Base-by-base conservation (phyloP, 257 asterid genomes). In the Scutellaria baicalensis region DNA sequence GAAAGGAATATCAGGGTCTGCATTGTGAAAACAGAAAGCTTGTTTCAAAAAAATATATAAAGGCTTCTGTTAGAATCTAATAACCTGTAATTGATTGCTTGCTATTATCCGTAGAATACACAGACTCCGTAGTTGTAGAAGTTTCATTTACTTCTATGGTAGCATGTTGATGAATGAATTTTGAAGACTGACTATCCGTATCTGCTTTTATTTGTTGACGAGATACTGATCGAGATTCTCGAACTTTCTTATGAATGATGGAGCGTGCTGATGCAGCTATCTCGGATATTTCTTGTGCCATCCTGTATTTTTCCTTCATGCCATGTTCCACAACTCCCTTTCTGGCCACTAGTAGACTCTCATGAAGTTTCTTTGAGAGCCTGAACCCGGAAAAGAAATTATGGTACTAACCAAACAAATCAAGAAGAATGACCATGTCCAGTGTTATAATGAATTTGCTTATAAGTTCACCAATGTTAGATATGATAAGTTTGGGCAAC, bases 191-290 rank as follows among this genome's bases (percentile, higher is more conserved):
- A 43, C 40, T 65, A 78, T 66, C 64, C n/a, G 38, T 64, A 64
- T 76, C 72, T 55, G 68, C 47, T 77, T 61, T 77, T 52, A 68
- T 61, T 72, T 67, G 69, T 78, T 79, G 83, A 75, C 74, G 61
- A 54, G 83, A 84, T 81, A 63, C 52, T 60, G 86, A 67, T 11
- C 94, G 95, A 63, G 68, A 79, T 77, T 83, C 84, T 39, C 97
- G 79, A 62, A 88, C 76, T 79, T 84, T 85, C 77, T 77, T 78
- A 73, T 91, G 95, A 77, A 91, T 86, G 62, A 76, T 59, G 40
- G 97, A 94, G 31, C 97, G 97, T 43, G 99, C 99, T 43, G 84
- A 79, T 68, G 92, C 89, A 70, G 95, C 96, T 60, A 82, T 81
- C 70, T 85, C 68, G 6, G 83, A 77, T 66, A 88, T 75, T 78